These are phyloP conservation scores for Typha latifolia DNA, from an alignment of 176 grass and related monocot species.

Conservation along the genomic window DNA sequence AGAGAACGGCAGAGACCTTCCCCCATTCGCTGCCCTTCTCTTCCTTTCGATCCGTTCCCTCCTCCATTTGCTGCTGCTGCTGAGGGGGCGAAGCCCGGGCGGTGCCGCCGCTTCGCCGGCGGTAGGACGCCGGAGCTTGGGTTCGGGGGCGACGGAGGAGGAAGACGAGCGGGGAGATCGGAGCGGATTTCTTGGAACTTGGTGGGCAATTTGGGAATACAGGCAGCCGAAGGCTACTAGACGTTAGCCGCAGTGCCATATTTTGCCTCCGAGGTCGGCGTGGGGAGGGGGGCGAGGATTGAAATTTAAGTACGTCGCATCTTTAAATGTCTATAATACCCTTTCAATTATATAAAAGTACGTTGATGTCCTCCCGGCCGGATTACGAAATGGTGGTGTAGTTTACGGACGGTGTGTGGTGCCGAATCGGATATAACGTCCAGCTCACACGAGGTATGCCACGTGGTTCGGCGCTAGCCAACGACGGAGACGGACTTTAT, in stretches of 20 bases:
- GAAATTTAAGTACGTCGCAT: constrained; percentile 6
- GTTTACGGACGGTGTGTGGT: neutral
- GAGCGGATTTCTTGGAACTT: constrained; percentile 23
- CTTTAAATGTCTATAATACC: neutral
- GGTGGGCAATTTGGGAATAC: constrained; percentile 18
- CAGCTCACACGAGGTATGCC: neutral
- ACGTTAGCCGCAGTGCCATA: constrained; percentile 60
- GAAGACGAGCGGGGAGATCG: constrained; percentile 12
- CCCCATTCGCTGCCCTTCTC: constrained; percentile 37
- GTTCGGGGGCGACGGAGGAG: constrained; percentile 22
- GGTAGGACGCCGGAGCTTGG: constrained; percentile 13
- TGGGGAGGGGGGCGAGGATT: neutral
- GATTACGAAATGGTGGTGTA: constrained; percentile 18
- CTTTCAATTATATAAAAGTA: neutral
- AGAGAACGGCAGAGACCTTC: constrained; percentile 82
- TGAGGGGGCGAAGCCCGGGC: constrained; percentile 5
- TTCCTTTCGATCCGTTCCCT: neutral
- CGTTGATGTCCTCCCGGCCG: neutral
- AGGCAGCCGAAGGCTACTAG: constrained; percentile 10
- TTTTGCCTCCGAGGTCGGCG: constrained; percentile 1
- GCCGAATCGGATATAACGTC: neutral
- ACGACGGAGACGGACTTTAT: neutral
- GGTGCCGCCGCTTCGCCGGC: constrained; percentile 11
- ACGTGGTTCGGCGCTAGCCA: neutral
- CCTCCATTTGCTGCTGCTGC: constrained; percentile 11